Evolutionary conservation across 352 stramenopile species (phyloP).

Genomic region (Globisporangium spinosum): DNA sequence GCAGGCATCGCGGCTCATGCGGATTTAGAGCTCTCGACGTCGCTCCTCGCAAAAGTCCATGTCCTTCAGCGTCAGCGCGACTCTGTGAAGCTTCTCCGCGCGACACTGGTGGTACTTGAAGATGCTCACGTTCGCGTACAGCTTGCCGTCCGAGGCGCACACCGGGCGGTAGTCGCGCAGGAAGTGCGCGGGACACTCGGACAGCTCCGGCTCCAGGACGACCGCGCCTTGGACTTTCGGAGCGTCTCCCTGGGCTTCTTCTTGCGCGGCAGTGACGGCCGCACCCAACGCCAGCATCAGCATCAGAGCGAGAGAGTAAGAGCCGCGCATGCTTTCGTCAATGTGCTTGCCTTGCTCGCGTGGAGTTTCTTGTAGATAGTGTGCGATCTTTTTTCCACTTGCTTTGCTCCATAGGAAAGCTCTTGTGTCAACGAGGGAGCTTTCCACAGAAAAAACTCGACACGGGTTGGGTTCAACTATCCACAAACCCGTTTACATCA

Average conservation of each 20-base stretch:
- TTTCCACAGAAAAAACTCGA: background rate
- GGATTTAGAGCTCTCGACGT: conserved; percentile 20
- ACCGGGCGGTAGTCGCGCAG: conserved; percentile 46
- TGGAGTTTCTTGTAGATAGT: too few species aligned
- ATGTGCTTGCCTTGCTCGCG: background rate
- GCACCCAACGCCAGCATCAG: background rate
- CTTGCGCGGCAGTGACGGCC: background rate
- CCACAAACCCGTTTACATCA: background rate
- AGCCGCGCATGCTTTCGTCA: background rate
- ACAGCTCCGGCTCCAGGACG: conserved; percentile 22
- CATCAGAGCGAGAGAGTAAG: background rate
- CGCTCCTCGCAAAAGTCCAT: conserved; percentile 41
- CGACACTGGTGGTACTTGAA: conserved; percentile 57
- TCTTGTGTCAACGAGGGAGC: background rate
- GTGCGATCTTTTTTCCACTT: too few species aligned
- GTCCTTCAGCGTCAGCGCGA: conserved; percentile 31
- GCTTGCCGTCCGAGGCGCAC: conserved; percentile 53
- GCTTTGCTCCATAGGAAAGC: background rate
- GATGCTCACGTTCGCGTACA: conserved; percentile 52
- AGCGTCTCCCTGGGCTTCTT: background rate
- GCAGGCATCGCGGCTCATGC: too few species aligned
- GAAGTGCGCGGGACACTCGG: conserved; percentile 38
- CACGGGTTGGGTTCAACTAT: background rate
- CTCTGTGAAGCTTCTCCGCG: conserved; percentile 25
- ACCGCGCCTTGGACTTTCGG: conserved; percentile 3